These are phyloP conservation scores for Cetradonia linearis DNA, from an alignment of 495 filamentous ascomycete genomes.

Conservation along the genomic window DNA sequence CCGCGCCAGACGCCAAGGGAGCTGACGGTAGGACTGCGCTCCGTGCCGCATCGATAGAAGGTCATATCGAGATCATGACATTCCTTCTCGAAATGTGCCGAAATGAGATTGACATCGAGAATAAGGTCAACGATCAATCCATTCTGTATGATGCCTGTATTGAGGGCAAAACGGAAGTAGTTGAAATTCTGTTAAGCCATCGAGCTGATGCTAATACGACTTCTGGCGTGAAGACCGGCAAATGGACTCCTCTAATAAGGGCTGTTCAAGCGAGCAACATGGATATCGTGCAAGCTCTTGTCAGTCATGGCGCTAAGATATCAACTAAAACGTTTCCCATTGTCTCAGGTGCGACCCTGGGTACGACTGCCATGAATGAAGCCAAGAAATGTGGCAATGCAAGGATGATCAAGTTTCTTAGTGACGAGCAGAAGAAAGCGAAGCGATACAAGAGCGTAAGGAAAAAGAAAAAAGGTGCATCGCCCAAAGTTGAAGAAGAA, in stretches of 20 bases:
- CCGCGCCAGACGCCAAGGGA: background rate
- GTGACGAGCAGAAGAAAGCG: background rate
- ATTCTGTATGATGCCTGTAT: constrained; percentile 3
- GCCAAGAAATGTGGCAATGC: background rate
- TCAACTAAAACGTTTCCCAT: background rate
- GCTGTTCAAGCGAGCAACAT: background rate
- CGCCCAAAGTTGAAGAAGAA: background rate
- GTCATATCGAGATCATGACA: background rate
- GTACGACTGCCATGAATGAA: background rate
- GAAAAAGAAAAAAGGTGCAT: background rate
- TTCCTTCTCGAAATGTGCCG: background rate
- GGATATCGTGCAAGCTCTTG: background rate
- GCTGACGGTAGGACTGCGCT: constrained; percentile 3
- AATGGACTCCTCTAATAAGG: constrained; percentile 3
- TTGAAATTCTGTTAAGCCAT: background rate
- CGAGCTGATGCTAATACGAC: constrained; percentile 1
- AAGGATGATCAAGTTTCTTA: background rate
- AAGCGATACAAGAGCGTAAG: background rate
- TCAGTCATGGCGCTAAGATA: background rate
- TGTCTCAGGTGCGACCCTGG: background rate
- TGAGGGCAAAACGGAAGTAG: background rate
- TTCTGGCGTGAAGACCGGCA: background rate
- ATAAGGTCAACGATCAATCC: background rate
- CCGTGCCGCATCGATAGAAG: background rate
- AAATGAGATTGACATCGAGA: background rate